phyloP scores from a whole-genome alignment of 352 stramenopile genomes.

The Globisporangium paddicum region DNA sequence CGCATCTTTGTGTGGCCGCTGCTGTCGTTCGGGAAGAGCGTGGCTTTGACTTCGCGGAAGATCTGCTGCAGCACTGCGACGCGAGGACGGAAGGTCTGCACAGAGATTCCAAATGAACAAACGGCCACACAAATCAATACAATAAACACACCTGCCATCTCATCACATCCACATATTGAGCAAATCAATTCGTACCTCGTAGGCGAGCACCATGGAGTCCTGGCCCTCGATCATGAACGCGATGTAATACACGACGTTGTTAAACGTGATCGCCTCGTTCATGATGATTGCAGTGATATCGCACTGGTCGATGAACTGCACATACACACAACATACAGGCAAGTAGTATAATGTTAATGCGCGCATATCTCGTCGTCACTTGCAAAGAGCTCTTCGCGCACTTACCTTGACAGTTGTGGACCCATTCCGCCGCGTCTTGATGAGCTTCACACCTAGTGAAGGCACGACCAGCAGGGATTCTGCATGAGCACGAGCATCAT shows the following conservation, averaged over 20 bases:
- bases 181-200: constrained; percentile 44
- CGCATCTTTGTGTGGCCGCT: constrained; percentile 32
- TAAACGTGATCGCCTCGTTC: constrained; percentile 81
- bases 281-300: constrained; percentile 66
- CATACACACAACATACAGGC: neutral
- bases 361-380: neutral
- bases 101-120: neutral
- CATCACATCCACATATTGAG: too few species aligned
- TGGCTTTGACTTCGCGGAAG: constrained; percentile 43
- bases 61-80: constrained; percentile 68
- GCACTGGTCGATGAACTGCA: constrained; percentile 38
- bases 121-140: neutral
- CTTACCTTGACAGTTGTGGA: constrained; percentile 23
- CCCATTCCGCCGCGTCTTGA: constrained; percentile 51
- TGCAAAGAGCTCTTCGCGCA: neutral
- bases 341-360: neutral
- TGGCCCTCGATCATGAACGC: constrained; percentile 72
- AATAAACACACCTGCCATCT: constrained; percentile 4
- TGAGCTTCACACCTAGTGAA: constrained; percentile 65
- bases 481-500: constrained; percentile 13
- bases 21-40: constrained; percentile 50
- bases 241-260: constrained; percentile 76
- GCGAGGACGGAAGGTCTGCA: constrained; percentile 62
- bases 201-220: constrained; percentile 65
- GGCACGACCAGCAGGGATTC: constrained; percentile 77